These are phyloP conservation scores for Incumbomyces delicatus DNA, from an alignment of 2,329 filamentous ascomycete genomes.

Conservation along the genomic window DNA sequence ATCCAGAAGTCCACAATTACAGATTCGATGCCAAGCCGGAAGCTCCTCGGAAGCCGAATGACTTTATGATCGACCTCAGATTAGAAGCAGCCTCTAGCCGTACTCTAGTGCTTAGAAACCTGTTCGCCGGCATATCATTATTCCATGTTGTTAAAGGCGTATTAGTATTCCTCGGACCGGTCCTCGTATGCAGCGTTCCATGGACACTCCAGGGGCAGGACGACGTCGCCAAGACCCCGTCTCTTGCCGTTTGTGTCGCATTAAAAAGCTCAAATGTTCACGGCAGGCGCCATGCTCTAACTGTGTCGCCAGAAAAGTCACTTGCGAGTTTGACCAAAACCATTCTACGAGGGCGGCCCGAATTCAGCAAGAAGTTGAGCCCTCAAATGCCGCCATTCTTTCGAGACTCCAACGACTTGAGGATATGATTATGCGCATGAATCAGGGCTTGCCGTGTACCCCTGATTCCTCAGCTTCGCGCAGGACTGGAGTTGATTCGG, in stretches of 20 bases:
- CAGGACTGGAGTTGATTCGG: background rate
- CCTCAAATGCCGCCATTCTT: constrained; percentile 12
- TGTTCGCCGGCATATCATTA: too few relatives aligned
- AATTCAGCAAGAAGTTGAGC: constrained; percentile 4
- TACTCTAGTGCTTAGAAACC: too few relatives aligned
- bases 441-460: background rate
- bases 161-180: too few relatives aligned
- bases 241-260: constrained; percentile 31
- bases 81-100: too few relatives aligned
- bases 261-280: constrained; percentile 45
- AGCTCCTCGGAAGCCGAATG: too few relatives aligned
- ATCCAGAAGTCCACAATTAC: too few relatives aligned
- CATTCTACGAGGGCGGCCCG: constrained; percentile 1
- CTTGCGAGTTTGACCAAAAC: constrained; percentile 17
- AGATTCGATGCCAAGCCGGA: too few relatives aligned
- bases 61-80: too few relatives aligned
- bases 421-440: constrained; percentile 14
- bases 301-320: constrained; percentile 29
- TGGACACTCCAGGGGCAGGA: too few relatives aligned
- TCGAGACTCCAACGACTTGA: constrained; percentile 16
- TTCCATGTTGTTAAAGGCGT: too few relatives aligned
- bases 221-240: constrained; percentile 29
- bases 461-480: background rate
- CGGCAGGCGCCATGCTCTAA: constrained; percentile 42
- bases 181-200: too few relatives aligned